Evolutionary conservation across 805 yeast genomes (phyloP), one percentile per base, ranked within the genome.

Genomic region (Starmerella stigmatis): DNA sequence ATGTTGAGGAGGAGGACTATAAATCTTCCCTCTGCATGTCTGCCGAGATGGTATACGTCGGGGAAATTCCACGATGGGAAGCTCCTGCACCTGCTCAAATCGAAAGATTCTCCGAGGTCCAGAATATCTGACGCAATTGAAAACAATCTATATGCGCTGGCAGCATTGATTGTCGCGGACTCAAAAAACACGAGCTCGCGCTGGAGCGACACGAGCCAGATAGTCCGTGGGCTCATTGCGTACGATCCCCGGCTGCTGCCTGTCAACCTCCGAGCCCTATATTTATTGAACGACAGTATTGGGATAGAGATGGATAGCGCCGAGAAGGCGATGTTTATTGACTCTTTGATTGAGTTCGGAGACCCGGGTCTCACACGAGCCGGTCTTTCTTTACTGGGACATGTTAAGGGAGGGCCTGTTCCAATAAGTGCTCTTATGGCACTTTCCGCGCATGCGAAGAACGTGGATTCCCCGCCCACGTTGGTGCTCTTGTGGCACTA

Each of bases 241-340:
- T 52, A 33, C 29, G 52, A 53, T 27, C 50, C 57, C 8, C 50
- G 50, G 22, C 42, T 47, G 19, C 44, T 48, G 3, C 57, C 55
- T 1, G 29, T 52, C 4, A 41, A 52, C 23, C 15, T 53, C 15
- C 26, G 21, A n/a, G 47, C 55, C 1, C 42, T 53, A 26, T 19
- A 12, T 2, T 1, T 10, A 27, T 32, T 53, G 31, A 13, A 23
- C 19, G n/a, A 28, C 11, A 11, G 16, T 7, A 8, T 34, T 13
- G 22, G 19, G 7, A 4, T 45, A 5, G 41, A 38, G 7, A 22
- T 53, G 36, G 38, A 35, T 22, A 42, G 53, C 42, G 26, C 29
- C 5, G 52, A 53, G 22, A 51, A 53, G 43, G 37, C 46, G 15
- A 13, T 17, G 19, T 35, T 51, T 1, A 3, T 52, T 31, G 36